Conservation (phyloP, 73 alveolate species). For the Halteria grandinella region DNA sequence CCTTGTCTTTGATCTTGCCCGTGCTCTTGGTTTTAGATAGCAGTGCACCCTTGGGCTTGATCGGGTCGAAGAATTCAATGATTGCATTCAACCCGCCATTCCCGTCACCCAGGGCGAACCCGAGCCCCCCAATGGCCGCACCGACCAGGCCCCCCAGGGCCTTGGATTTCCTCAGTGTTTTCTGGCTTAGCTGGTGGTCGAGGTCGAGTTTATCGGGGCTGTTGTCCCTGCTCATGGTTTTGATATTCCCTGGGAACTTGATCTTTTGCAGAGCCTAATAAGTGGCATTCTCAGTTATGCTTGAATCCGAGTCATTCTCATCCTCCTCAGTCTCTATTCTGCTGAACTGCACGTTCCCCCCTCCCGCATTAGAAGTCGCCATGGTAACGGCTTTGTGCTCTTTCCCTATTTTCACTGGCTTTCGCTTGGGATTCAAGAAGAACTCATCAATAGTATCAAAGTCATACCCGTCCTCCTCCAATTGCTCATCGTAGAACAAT, state of each 20-base stretch:
- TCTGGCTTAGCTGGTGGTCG: neutral
- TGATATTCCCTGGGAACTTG: neutral
- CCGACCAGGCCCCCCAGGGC: no score
- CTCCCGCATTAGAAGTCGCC: neutral
- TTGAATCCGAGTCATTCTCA: conserved; percentile 39
- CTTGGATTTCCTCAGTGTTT: conserved; percentile 16
- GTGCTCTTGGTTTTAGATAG: conserved; percentile 7
- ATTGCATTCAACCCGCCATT: conserved; percentile 6
- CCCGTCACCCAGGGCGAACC: neutral
- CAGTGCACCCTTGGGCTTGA: neutral
- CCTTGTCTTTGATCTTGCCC: conserved; percentile 35
- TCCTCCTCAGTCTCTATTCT: neutral
- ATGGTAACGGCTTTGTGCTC: neutral
- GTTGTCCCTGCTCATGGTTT: conserved; percentile 12
- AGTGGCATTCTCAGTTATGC: conserved; percentile 25
- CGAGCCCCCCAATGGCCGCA: no score
- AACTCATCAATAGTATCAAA: conserved; percentile 27
- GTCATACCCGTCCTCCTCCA: conserved; percentile 39
- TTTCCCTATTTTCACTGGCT: neutral
- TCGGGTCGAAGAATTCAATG: conserved; percentile 39
- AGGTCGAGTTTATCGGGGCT: neutral
- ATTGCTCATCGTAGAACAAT: conserved; percentile 23
- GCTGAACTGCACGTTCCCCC: neutral
- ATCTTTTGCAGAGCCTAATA: conserved; percentile 19
- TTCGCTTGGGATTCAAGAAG: conserved; percentile 42